These are phyloP conservation scores for Euphorbia lathyris DNA, from an alignment of 345 rosid genomes.

Conservation along the genomic window DNA sequence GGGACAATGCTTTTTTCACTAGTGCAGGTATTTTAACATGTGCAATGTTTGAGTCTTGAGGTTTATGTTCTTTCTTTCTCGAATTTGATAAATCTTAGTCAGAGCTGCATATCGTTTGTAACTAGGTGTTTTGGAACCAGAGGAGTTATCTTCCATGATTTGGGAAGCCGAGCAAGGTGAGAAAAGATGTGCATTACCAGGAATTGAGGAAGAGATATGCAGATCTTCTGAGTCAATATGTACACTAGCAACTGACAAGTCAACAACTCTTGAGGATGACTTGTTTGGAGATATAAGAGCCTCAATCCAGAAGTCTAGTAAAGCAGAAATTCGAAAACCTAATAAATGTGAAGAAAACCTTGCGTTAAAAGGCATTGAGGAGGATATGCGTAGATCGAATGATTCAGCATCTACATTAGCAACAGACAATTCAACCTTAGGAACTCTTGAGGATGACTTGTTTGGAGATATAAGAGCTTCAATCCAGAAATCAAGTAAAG, in stretches of 20 bases:
- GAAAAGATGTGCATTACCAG: slow-evolving; percentile 44
- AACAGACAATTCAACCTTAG: slow-evolving; percentile 58
- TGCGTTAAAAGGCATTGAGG: slow-evolving; percentile 57
- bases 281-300: slow-evolving; percentile 76
- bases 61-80: background rate
- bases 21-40: slow-evolving; percentile 44
- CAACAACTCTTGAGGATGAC: slow-evolving; percentile 50
- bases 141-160: slow-evolving; percentile 77
- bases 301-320: slow-evolving; percentile 60
- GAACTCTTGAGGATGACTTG: slow-evolving; percentile 48
- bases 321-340: slow-evolving; percentile 38
- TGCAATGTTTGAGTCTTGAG: background rate
- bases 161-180: slow-evolving; percentile 41
- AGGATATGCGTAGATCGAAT: slow-evolving; percentile 60
- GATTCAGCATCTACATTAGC: slow-evolving; percentile 73
- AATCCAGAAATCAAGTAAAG: slow-evolving; percentile 54
- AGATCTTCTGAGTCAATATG: slow-evolving; percentile 77
- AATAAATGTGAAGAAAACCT: slow-evolving; percentile 38
- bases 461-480: slow-evolving; percentile 81
- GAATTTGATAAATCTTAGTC: background rate
- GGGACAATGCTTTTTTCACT: slow-evolving; percentile 98
- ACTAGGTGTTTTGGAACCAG: slow-evolving; percentile 80
- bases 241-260: slow-evolving; percentile 60
- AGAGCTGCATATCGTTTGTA: slow-evolving; percentile 5
- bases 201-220: slow-evolving; percentile 63